Evolutionary conservation across 257 asterid genomes (phyloP), one percentile per base, ranked within the genome.

Genomic region (Anisodus tanguticus): DNA sequence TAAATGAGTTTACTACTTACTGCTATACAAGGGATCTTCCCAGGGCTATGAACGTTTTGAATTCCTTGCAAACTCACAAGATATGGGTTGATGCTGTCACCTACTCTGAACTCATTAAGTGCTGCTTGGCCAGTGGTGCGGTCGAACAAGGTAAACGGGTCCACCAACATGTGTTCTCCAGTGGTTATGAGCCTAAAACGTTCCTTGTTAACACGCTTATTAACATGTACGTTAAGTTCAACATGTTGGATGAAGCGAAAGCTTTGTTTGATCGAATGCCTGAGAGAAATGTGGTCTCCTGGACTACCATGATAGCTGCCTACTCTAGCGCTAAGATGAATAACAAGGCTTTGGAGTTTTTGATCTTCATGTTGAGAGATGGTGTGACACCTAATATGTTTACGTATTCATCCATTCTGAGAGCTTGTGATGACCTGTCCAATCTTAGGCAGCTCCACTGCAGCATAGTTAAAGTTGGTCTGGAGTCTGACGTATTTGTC

Each of bases 301-400:
- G 98, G 98, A 92, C 97, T 1, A 95, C 97, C 1, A 88, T 93
- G 91, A 93, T 95, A 83, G 90, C 97, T 19, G 95, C 93, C 6
- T 92, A 93, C 84, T 90, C 97, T 70, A 82, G 76, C 64, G 35
- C 90, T 0, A 87, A 72, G 86, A 85, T 79, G 70, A 88, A 90
- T 78, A 57, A 39, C 60, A 89, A 88, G 91, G 92, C 99, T 8
- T 81, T 93, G 90, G 84, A 90, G 83, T 88, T 91, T 89, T 91
- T 95, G 84, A 79, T 93, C 79, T 83, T 89, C 83, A 94, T 95
- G 98, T 90, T 93, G 45, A 89, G 98, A 83, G 95, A 93, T 84
- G 97, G 98, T 4, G 92, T 91, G 60, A 70, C 70, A 55, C 99
- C 99, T 17, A 95, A 95, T 81, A 93, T 94, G 98, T 95, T 88